Evolutionary conservation across 2,329 filamentous ascomycete species (phyloP), one percentile per base, ranked within the genome.

Genomic region (Lecanicillium sp.): DNA sequence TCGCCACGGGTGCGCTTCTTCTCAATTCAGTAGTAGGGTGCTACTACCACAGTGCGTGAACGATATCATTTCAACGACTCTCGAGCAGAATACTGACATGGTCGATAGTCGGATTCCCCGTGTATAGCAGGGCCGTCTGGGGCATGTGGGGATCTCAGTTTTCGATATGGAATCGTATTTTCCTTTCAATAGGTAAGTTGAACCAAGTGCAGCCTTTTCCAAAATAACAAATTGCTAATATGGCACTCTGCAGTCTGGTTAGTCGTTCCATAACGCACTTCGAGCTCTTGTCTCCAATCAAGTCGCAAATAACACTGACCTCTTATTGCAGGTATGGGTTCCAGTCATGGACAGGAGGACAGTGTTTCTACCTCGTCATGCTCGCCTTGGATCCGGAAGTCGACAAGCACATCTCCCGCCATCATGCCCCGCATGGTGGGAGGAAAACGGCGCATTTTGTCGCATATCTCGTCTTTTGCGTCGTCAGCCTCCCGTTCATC

Each of bases 341-440:
- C 41, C 65, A 68, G 37, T 60, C 65, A 4, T 70, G 65, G 62
- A 61, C 68, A 29, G 67, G 67, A 11, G 66, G 66, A 3, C 56
- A 66, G 47, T 69, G 65, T 35, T 45, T 68, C 39, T 66, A 69
- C 36, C 55, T 70, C 32, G 65, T 65, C 36, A 54, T 71, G 5
- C 59, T 64, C 10, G 65, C 68, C 2, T 64, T 66, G 50, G 64
- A 65, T 46, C 66, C 66, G 10, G 54, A 55, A 7, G 54, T 68
- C 25, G 65, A 68, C 39, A 35, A 56, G 1, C 62, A 62, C 43
- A 59, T 71, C 31, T 25, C 60, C 56, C 12, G 68, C 68, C 46
- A 54, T 50, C 29, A 62, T 69, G 35, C 58, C 66, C 49, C 45
- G 1, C 53, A 52, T 15, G 66, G 62, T 2, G 62, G 62, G 17